Base-by-base conservation (phyloP, 208 protist genomes). In the Wallacemonas sp. region DNA sequence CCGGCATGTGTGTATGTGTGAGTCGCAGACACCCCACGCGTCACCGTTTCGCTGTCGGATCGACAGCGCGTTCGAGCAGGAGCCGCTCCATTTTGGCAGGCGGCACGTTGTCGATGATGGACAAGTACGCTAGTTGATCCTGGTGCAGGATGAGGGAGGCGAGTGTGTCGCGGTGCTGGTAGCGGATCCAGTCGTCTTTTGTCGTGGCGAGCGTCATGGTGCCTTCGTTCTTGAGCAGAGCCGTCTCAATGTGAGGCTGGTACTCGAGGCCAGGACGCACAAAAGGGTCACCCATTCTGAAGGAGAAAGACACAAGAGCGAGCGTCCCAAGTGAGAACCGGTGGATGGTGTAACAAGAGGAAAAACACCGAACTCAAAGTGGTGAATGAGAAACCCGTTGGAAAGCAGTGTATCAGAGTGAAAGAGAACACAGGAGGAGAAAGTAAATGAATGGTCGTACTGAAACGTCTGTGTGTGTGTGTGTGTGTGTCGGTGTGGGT, bases 161-260 rank as follows among this genome's bases (percentile, higher is more conserved):
- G n/a, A 90, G 55, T 0, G 93, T 94, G 68, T 97, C 93, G 14
- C 93, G 87, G 57, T 97, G 93, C 67, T 95, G 88, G 61, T 80
- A 87, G 8, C 82, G 76, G 34, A 94, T 54, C 90, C 93, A 97
- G 44, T 97, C 90, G 11, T 92, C 81, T 70, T 90, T 94, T n/a
- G 76, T 90, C 12, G 80, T 90, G 38, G 85, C 80, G 14, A 91
- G 32, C 19, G 81, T 92, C 62, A 94, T 77, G 14, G 90, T 96
- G 27, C 90, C 90, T 43, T 94, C 87, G 43, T 96, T 69, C 49
- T 83, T 79, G 32, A 96, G 80, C 41, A 96, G 74, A 19, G 88
- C 87, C 71, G 87, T 69, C 70, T 96, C 90, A 56, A 94, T 78
- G 56, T 94, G 84, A 16, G 87, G 83, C 46, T 87, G 77, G 55